Base-by-base conservation (phyloP, 495 filamentous ascomycete species). In the Talaromyces adpressus region DNA sequence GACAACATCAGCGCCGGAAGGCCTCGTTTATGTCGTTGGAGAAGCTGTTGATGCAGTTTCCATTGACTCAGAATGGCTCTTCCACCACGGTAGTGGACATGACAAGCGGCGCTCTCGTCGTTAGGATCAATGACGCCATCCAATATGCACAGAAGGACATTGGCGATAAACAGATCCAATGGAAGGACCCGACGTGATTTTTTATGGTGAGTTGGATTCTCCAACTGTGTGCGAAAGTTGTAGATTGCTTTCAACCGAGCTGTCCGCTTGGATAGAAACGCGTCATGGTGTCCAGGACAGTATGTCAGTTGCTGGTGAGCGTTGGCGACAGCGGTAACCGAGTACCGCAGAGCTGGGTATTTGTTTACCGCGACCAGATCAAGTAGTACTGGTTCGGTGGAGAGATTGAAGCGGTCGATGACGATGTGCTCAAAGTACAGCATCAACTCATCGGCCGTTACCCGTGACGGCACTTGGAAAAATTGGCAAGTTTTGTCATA, bases 1-100 rank as follows among this genome's bases (percentile, higher is more conserved):
- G 74, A 77, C 25, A 75, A 27, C 63, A 77, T 66, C 65, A 77
- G 65, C 27, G 71, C 64, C 16, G 71, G 71, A n/a, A 70, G 63
- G 36, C 74, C 73, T 20, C 69, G 63, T 23, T 73, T 67, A 9
- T 70, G 63, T 53, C 64, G 58, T 14, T 63, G 63, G 4, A 71
- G 62, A 11, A 71, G 63, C 59, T 67, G 53, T 14, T 66, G 65
- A 4, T 66, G 64, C 16, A 71, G 62, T 14, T 63, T 67, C 65
- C 72, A 74, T 49, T 72, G 70, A 54, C 72, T 73, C 9, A 77
- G 63, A 47, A 77, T 77, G 9, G 74, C 74, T 53, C 69, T 70
- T 34, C 73, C 73, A 34, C 74, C 74, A 9, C 68, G 68, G n/a
- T 74, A 66, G 60, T 77, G 74, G 23, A 72, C 70, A 23, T 68